Evolutionary conservation across 306 rosid species (phyloP).

Genomic region (Astragalus glycyphyllos): DNA sequence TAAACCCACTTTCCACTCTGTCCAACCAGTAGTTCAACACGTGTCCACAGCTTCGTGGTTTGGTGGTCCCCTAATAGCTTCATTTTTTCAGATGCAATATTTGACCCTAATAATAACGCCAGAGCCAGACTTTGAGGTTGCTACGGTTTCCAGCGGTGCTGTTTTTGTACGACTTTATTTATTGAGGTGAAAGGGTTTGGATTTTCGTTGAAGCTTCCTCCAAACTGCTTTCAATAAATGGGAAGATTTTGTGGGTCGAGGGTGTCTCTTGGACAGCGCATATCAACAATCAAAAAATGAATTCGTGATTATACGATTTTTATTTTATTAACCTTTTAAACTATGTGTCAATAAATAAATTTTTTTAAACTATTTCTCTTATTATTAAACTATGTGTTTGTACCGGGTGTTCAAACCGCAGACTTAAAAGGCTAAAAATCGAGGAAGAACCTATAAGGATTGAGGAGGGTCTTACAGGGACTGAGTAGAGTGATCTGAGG

Average conservation of each 20-base stretch:
- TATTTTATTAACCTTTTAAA: too few relatives aligned
- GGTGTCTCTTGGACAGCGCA: background rate
- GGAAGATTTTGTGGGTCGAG: background rate
- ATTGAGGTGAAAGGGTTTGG: background rate
- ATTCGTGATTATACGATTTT: background rate
- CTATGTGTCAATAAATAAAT: too few relatives aligned
- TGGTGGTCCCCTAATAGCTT: constrained; percentile 37
- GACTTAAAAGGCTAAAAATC: too few relatives aligned
- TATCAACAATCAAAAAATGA: background rate
- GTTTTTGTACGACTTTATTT: background rate
- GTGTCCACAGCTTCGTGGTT: constrained; percentile 44
- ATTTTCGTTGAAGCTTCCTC: background rate
- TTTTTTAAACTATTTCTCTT: too few relatives aligned
- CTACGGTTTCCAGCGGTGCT: constrained; percentile 11
- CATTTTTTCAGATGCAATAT: constrained; percentile 2
- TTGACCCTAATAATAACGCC: constrained; percentile 12
- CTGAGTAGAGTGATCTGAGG: too few relatives aligned
- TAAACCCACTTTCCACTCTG: constrained; percentile 58
- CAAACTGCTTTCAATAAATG: background rate
- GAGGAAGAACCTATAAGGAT: too few relatives aligned
- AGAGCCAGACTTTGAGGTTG: constrained; percentile 25
- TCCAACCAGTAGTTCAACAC: constrained; percentile 42
- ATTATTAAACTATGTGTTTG: too few relatives aligned
- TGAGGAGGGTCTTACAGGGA: too few relatives aligned
- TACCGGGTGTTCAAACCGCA: too few relatives aligned